Evolutionary conservation across 2,329 filamentous ascomycete species (phyloP), one percentile per base, ranked within the genome.

Genomic region (Arthrinium puccinioides): DNA sequence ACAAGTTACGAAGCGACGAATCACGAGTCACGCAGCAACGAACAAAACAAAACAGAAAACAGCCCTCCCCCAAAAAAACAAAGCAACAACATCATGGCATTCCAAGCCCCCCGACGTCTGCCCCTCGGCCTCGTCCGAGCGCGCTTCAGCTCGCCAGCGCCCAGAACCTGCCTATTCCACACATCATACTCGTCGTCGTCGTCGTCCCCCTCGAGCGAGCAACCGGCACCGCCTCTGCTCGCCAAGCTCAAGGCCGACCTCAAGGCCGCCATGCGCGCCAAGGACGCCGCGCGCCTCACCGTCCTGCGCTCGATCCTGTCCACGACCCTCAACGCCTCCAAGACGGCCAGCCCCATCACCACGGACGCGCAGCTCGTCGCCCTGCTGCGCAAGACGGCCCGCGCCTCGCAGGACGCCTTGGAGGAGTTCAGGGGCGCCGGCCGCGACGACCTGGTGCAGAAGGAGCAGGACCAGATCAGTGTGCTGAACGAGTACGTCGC

Each of bases 301-400:
- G 83, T 86, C 25, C 70, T 90, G 33, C 82, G 85, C 47, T 60
- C 70, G 27, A 64, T 89, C 44, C 71, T 89, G 45, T 70, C 82
- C 21, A 74, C 82, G 44, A 78, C 83, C 43, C 79, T 81, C 49
- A 89, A 88, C 60, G 79, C 82, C 23, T 82, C 79, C 56, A 89
- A 89, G 62, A 87, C 83, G 11, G 54, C 70, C 26, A 67, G 64
- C 26, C 84, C 85, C n/a, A 76, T 89, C 52, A 67, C 65, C 38
- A 84, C 77, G 16, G 84, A 90, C 57, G 70, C 74, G 45, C 76
- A 84, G 52, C 69, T 90, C 38, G 74, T 87, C 20, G 64, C 69
- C 7, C 66, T 89, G 33, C 70, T 92, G 39, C 72, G 76, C 45
- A 82, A 80, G 60, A 73, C 78, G 36, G 71, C 74, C 16, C 70